Conservation (phyloP, 2,329 filamentous ascomycete genomes). For the Alternaria ventricosa region DNA sequence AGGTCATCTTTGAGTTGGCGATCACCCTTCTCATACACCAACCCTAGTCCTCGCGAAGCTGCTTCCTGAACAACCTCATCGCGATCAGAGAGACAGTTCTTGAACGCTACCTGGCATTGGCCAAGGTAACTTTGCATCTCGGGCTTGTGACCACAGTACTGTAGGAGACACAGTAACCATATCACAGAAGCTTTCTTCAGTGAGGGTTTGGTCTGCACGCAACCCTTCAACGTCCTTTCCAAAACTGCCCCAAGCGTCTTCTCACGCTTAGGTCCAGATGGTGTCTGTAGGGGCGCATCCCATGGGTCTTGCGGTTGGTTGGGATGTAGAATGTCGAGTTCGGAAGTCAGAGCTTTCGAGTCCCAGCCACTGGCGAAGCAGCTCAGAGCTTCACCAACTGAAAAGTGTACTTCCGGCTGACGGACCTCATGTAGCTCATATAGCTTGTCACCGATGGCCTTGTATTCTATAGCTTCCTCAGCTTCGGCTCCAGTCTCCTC, state of each 20-base stretch:
- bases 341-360: constrained; percentile 76
- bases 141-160: constrained; percentile 82
- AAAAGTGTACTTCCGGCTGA: constrained; percentile 86
- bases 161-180: constrained; percentile 90
- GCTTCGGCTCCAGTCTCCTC: constrained; percentile 49
- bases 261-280: constrained; percentile 39
- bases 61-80: constrained; percentile 97
- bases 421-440: constrained; percentile 83
- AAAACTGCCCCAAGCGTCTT: constrained; percentile 63
- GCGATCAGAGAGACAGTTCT: constrained; percentile 81
- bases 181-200: constrained; percentile 91
- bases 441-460: constrained; percentile 69
- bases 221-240: constrained; percentile 76
- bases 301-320: constrained; percentile 43
- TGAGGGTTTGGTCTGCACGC: constrained; percentile 84
- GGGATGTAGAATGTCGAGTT: constrained; percentile 73
- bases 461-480: constrained; percentile 50
- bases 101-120: constrained; percentile 85
- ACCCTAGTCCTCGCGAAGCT: constrained; percentile 84
- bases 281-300: constrained; percentile 38
- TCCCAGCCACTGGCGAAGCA: constrained; percentile 81
- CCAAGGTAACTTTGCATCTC: constrained; percentile 77
- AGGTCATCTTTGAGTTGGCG: constrained; percentile 79
- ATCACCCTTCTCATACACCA: constrained; percentile 94
- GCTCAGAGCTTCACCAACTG: constrained; percentile 85